These are phyloP conservation scores for Apiospora arundinis DNA, from an alignment of 2,329 filamentous ascomycete species.

Conservation along the genomic window DNA sequence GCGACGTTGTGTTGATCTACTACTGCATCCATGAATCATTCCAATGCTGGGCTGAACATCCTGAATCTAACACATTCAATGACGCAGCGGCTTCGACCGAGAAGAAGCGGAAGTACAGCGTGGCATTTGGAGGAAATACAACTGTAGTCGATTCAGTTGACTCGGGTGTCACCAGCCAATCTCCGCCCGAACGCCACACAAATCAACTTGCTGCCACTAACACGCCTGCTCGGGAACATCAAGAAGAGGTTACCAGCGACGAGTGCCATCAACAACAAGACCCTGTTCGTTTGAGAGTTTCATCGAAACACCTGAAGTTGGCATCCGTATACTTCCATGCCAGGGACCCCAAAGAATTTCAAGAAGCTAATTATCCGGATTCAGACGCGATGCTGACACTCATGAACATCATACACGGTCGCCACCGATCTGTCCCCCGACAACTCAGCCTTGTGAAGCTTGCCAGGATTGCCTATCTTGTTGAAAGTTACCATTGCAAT, in stretches of 20 bases:
- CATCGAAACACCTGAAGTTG: background rate
- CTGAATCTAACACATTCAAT: accelerated
- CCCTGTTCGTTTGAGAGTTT: background rate
- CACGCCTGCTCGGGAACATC: background rate
- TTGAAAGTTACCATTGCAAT: background rate
- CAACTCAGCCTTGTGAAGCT: background rate
- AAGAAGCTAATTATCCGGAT: background rate
- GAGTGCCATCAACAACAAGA: background rate
- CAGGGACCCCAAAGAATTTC: no score
- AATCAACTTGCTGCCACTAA: background rate
- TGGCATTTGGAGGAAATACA: background rate
- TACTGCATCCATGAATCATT: no score
- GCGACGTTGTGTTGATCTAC: background rate
- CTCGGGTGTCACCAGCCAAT: background rate
- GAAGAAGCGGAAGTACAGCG: background rate
- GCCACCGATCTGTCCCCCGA: background rate
- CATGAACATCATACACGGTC: background rate
- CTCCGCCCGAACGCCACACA: background rate
- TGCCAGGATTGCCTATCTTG: background rate
- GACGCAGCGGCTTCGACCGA: accelerated
- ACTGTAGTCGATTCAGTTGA: background rate
- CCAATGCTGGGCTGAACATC: no score
- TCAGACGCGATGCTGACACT: background rate
- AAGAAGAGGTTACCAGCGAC: background rate
- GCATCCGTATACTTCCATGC: background rate